These are phyloP conservation scores for Talaromyces adpressus DNA, from an alignment of 495 filamentous ascomycete species.

Conservation along the genomic window DNA sequence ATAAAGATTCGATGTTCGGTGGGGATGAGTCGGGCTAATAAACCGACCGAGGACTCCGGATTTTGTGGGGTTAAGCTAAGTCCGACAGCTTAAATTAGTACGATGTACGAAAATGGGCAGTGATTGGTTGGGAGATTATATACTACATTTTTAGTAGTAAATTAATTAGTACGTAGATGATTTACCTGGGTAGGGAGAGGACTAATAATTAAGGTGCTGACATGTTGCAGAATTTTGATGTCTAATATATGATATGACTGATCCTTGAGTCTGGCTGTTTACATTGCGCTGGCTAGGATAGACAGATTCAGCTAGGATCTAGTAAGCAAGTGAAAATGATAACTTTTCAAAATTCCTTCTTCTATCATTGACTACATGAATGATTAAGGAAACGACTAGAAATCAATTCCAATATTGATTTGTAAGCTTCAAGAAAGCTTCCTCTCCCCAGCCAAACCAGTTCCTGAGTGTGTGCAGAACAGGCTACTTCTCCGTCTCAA, in stretches of 20 bases:
- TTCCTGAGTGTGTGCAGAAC: too few species aligned
- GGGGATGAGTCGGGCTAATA: background rate
- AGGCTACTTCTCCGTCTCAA: conserved; percentile 17
- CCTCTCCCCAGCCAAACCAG: background rate
- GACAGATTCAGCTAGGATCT: background rate
- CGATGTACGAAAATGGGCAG: background rate
- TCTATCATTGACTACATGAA: background rate
- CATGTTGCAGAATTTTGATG: background rate
- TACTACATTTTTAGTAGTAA: too few species aligned
- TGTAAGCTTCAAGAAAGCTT: background rate
- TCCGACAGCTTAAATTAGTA: background rate
- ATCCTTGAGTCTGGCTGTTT: too few species aligned
- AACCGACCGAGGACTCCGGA: conserved; percentile 1
- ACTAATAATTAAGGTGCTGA: background rate
- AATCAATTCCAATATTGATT: background rate
- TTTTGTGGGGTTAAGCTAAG: conserved; percentile 5
- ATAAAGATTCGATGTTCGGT: background rate
- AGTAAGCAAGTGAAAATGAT: background rate
- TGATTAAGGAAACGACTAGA: background rate
- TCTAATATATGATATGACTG: too few species aligned
- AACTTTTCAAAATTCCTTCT: background rate
- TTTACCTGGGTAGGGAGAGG: background rate
- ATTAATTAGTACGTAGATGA: background rate
- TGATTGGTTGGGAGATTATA: background rate
- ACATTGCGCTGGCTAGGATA: background rate